A percentile compares a stretch with the other conserved stretches of the same genome.
phyloP scores from a whole-genome alignment of 805 yeast species.

The Pichia nakasei region DNA sequence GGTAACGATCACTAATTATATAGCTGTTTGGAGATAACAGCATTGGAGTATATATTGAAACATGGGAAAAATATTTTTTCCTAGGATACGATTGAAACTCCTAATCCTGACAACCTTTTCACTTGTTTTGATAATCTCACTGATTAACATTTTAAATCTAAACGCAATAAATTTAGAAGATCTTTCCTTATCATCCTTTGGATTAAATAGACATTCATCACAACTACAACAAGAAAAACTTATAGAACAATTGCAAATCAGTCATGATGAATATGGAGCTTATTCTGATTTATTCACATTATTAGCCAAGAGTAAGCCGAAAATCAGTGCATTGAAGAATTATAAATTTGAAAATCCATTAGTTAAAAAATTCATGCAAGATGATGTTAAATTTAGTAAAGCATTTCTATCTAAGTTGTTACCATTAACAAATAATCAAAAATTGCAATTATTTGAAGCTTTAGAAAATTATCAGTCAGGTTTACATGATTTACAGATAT shows the following conservation, averaged over 20 bases:
- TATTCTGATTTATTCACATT: conserved; percentile 18
- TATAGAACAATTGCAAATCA: neutral
- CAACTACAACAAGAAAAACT: neutral
- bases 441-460: conserved; percentile 14
- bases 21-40: no score
- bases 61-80: no score
- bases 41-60: no score
- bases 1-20: no score
- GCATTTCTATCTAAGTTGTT: neutral
- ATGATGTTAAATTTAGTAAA: conserved; percentile 12
- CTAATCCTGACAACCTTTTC: no score
- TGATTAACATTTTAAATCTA: no score
- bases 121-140: no score
- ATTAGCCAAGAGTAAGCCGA: conserved; percentile 24
- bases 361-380: conserved; percentile 34
- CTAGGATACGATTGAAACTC: no score
- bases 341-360: conserved; percentile 28
- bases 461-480: conserved; percentile 11
- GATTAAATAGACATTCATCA: no score
- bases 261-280: neutral
- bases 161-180: no score
- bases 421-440: neutral
- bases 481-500: conserved; percentile 31
- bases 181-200: no score
- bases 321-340: conserved; percentile 32